Percentiles rank a stretch among this genome's conserved stretches.
These are phyloP conservation scores for Eimeria tenella DNA, from an alignment of 169 alveolate genomes.

Conservation along the genomic window DNA sequence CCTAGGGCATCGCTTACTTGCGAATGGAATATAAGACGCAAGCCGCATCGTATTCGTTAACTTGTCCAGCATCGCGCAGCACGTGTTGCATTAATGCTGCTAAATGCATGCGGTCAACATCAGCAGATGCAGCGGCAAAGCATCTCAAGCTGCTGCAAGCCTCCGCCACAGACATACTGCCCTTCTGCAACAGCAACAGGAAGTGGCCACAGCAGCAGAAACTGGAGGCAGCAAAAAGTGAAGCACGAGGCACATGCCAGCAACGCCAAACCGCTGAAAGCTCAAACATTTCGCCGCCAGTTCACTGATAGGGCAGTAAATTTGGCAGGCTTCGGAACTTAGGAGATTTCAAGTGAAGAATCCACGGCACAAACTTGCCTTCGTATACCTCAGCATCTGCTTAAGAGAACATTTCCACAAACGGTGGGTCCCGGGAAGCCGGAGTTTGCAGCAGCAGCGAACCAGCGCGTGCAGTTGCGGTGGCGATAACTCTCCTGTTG, in stretches of 20 bases:
- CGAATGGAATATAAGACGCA: conserved; percentile 36
- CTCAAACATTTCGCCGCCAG: no score
- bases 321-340: no score
- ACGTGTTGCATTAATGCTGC: conserved; percentile 59
- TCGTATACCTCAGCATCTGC: conserved; percentile 53
- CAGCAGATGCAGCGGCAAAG: conserved; percentile 53
- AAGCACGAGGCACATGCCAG: background rate
- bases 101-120: conserved; percentile 38
- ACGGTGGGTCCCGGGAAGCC: conserved; percentile 46
- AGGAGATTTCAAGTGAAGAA: background rate
- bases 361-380: background rate
- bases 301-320: no score
- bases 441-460: conserved; percentile 31
- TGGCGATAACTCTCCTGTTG: conserved; percentile 60
- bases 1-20: conserved; percentile 31
- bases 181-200: background rate
- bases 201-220: background rate
- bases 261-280: background rate
- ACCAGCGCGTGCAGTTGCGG: conserved; percentile 76
- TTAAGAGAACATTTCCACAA: conserved; percentile 53
- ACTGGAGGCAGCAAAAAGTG: background rate
- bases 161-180: conserved; percentile 25
- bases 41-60: conserved; percentile 50
- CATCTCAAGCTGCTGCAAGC: conserved; percentile 56
- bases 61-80: conserved; percentile 48